These are phyloP conservation scores for Clavispora phyllophila DNA, from an alignment of 805 yeast genomes.

Conservation along the genomic window DNA sequence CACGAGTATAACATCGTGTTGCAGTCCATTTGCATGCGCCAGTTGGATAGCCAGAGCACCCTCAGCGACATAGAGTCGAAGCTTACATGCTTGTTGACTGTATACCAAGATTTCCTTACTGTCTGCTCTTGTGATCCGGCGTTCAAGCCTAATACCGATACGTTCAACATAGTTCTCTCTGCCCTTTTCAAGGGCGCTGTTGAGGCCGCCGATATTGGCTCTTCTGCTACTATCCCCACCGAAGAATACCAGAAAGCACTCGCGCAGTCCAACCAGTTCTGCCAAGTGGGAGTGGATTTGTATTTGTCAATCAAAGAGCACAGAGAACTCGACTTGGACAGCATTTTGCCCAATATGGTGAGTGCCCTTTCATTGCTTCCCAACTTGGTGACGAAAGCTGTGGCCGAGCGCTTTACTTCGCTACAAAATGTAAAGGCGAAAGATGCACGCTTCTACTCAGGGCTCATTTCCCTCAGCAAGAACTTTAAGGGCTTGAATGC, in stretches of 20 bases:
- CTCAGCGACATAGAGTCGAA: conserved; percentile 48
- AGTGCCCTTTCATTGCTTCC: background rate
- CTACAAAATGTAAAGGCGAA: conserved; percentile 18
- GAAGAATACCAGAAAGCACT: conserved; percentile 43
- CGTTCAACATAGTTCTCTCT: conserved; percentile 47
- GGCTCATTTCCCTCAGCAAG: conserved; percentile 28
- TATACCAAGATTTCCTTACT: conserved; percentile 60
- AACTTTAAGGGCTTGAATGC: conserved; percentile 13
- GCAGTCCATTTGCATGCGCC: conserved; percentile 47
- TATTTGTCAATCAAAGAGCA: conserved; percentile 42
- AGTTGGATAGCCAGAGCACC: conserved; percentile 29
- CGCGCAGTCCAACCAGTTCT: conserved; percentile 39
- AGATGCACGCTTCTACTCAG: conserved; percentile 33
- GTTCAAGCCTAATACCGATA: conserved; percentile 51
- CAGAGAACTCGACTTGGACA: conserved; percentile 27
- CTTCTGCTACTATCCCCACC: conserved; percentile 44
- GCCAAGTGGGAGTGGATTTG: conserved; percentile 40
- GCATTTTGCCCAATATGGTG: conserved; percentile 25
- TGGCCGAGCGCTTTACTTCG: conserved; percentile 21
- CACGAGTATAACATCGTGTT: conserved; percentile 52
- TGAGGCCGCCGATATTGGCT: conserved; percentile 25
- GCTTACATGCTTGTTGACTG: conserved; percentile 57
- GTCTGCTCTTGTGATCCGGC: conserved; percentile 6
- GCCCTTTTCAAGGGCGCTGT: conserved; percentile 49
- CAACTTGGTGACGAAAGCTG: conserved; percentile 28